Evolutionary conservation across 2,329 filamentous ascomycete species (phyloP), one percentile per base, ranked within the genome.

Genomic region (Delphinella strobiligena): DNA sequence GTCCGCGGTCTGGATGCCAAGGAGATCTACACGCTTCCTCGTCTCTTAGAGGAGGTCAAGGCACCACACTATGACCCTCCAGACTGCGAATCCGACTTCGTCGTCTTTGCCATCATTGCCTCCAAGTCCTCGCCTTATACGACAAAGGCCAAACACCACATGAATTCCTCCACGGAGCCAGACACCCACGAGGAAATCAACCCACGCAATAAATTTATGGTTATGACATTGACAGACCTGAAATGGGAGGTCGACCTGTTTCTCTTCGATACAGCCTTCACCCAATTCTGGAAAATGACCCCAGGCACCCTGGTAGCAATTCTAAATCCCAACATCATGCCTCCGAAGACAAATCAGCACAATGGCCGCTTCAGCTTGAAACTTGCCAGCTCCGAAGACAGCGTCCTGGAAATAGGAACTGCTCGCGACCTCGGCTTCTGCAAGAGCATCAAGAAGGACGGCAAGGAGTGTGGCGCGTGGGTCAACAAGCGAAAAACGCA

Each of bases 291-390:
- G 81, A 93, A 93, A 55, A 67, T 96, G n/a, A 79, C 79, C 0
- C 75, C 85, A 2, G 91, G 91, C n/a, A 95, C 88, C 0, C 73
- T 96, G 1, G 69, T 98, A 41, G 91, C 89, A 4, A 83, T 98
- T 18, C 69, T 98, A 19, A 98, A 98, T 54, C 91, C 91, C 1
- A 78, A 70, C 14, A 81, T 96, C 50, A 84, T 98, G 78, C 86
- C 89, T 3, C 89, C 89, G 0, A 82, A 82, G 0, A 76, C 76
- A 1, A 75, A 79, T 15, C 78, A 78, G 44, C 69, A 76, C 12
- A 89, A 82, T 18, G 87, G 87, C 18, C 76, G 78, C 22, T 98
- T 96, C 62, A 85, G 80, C 36, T 68, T 98, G 4, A 82, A 86
- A 11, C 74, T 98, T 47, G 83, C 82, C 44, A 89, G 82, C 34